phyloP scores from a whole-genome alignment of 805 yeast species.

The Starmerella cellae region DNA sequence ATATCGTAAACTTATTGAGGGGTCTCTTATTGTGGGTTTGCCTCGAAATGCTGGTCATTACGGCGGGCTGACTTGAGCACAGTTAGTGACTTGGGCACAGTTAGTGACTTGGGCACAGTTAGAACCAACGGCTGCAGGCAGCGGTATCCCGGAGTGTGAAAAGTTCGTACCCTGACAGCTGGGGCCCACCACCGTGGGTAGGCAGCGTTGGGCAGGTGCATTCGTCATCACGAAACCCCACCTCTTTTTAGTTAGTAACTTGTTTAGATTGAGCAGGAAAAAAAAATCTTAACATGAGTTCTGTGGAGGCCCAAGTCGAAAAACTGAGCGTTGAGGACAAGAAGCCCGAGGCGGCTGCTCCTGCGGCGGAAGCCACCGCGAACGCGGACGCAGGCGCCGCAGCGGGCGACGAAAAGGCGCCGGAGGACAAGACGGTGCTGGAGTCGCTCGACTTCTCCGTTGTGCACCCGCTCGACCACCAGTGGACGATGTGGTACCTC shows the following conservation, averaged over 20 bases:
- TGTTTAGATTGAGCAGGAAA: not conserved
- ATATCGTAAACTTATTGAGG: too few relatives aligned
- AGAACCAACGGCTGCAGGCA: too few relatives aligned
- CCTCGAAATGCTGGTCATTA: too few relatives aligned
- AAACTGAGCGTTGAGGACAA: slow-evolving; percentile 24
- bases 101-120: too few relatives aligned
- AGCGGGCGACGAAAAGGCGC: not conserved
- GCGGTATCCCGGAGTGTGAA: too few relatives aligned
- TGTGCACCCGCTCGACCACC: slow-evolving; percentile 77
- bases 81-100: too few relatives aligned
- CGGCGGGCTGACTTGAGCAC: too few relatives aligned
- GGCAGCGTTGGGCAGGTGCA: too few relatives aligned
- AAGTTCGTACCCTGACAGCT: too few relatives aligned
- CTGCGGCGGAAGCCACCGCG: slow-evolving; percentile 14
- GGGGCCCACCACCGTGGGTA: too few relatives aligned
- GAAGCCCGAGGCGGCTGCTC: slow-evolving; percentile 5
- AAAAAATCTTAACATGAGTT: slow-evolving; percentile 7
- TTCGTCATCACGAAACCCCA: not conserved
- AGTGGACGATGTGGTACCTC: slow-evolving; percentile 96
- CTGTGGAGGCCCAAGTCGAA: slow-evolving; percentile 17
- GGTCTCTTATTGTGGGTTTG: too few relatives aligned
- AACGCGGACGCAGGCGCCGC: slow-evolving; percentile 15
- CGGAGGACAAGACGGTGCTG: slow-evolving; percentile 37
- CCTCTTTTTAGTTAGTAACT: not conserved
- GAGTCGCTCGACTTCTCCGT: slow-evolving; percentile 48